phyloP scores from a whole-genome alignment of 2,329 filamentous ascomycete genomes.

The Trichophyton benhamiae region DNA sequence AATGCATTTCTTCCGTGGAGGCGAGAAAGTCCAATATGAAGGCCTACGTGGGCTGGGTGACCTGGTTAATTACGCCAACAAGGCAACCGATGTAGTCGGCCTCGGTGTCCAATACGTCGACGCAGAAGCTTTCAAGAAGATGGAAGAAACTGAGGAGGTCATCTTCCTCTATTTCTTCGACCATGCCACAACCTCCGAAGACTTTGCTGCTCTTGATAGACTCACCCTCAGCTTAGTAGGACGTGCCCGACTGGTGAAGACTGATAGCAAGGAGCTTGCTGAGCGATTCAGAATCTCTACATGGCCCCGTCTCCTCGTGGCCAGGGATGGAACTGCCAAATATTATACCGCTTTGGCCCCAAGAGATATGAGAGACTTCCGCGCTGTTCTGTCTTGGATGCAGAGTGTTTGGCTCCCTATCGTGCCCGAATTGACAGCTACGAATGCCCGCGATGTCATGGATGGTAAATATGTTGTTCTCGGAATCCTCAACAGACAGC shows the following conservation, averaged over 20 bases:
- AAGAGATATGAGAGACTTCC: constrained; percentile 80
- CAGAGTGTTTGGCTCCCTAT: constrained; percentile 90
- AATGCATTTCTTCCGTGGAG: constrained; percentile 81
- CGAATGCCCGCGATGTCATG: constrained; percentile 92
- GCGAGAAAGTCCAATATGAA: constrained; percentile 83
- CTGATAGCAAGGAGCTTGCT: constrained; percentile 60
- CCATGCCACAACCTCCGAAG: constrained; percentile 81
- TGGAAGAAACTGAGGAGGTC: constrained; percentile 89
- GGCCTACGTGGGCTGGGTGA: constrained; percentile 87
- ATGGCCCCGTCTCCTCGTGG: constrained; percentile 86
- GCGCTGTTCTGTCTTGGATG: constrained; percentile 81
- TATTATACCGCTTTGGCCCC: constrained; percentile 84
- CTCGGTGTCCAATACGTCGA: constrained; percentile 71
- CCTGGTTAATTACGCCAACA: constrained; percentile 73
- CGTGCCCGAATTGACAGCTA: constrained; percentile 81
- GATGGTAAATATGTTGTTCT: constrained; percentile 88
- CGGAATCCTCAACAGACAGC: constrained; percentile 69
- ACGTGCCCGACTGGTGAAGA: constrained; percentile 86
- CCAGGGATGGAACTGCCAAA: constrained; percentile 73
- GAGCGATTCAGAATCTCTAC: constrained; percentile 90
- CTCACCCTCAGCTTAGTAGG: constrained; percentile 80
- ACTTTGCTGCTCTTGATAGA: constrained; percentile 77
- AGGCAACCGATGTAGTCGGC: constrained; percentile 65
- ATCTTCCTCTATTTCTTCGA: constrained; percentile 98
- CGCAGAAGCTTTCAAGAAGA: constrained; percentile 58